Percentiles rank a stretch among this genome's conserved stretches.
phyloP scores from a whole-genome alignment of 495 filamentous ascomycete species.

The Viridothelium virens region DNA sequence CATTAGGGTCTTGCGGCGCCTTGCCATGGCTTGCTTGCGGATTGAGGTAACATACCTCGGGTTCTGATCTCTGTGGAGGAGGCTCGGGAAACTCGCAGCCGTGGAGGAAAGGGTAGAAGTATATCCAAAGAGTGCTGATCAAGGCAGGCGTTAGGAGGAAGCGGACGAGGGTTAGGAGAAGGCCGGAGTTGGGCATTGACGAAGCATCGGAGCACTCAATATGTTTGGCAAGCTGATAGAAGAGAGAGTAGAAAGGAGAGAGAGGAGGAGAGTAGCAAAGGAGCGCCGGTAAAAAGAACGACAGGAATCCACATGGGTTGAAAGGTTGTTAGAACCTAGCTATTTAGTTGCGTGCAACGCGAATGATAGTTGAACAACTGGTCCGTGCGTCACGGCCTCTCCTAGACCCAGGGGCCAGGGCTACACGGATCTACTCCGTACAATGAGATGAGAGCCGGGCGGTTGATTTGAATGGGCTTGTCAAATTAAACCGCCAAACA shows the following conservation, averaged over 20 bases:
- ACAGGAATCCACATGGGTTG: background rate
- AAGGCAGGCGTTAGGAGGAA: constrained; percentile 64
- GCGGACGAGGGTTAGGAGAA: constrained; percentile 31
- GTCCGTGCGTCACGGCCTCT: background rate
- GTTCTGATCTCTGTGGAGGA: constrained; percentile 26
- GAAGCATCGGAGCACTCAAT: constrained; percentile 19
- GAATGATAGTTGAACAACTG: background rate
- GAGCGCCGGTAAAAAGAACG: background rate
- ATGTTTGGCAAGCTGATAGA: background rate
- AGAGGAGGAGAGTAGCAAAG: background rate
- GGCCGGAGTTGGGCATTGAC: constrained; percentile 37
- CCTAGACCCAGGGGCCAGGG: too few species aligned
- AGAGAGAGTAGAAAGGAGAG: constrained; percentile 6
- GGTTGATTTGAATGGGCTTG: too few species aligned
- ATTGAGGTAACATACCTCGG: constrained; percentile 1
- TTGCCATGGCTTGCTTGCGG: background rate
- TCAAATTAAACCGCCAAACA: too few species aligned
- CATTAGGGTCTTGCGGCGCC: background rate
- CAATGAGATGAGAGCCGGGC: too few species aligned
- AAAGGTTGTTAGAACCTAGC: background rate
- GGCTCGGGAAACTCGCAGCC: constrained; percentile 69
- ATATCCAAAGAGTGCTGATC: constrained; percentile 65
- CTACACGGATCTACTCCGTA: too few species aligned
- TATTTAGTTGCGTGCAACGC: background rate
- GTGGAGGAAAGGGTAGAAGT: constrained; percentile 78